phyloP scores from a whole-genome alignment of 2,329 filamentous ascomycete species.

The Fusarium abutilonis region DNA sequence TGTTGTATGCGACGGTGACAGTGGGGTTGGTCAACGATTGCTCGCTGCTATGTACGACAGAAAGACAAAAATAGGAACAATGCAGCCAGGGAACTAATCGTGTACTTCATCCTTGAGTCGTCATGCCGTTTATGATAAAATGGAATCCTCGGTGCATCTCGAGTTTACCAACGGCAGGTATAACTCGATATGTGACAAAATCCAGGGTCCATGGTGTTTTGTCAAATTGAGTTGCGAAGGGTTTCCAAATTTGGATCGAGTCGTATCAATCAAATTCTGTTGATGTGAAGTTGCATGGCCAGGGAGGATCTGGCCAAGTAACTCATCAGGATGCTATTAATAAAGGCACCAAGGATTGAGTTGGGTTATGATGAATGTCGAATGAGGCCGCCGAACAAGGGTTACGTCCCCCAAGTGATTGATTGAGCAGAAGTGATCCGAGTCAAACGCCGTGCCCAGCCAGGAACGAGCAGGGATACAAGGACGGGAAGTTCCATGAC shows the following conservation, averaged over 20 bases:
- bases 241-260: slow-evolving; percentile 17
- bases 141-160: slow-evolving; percentile 8
- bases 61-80: slow-evolving; percentile 29
- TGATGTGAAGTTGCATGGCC: slow-evolving; percentile 2
- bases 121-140: slow-evolving; percentile 4
- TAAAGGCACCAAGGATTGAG: neutral
- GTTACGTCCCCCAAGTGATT: slow-evolving; percentile 10
- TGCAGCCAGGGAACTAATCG: slow-evolving; percentile 9
- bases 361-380: slow-evolving; percentile 14
- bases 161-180: slow-evolving; percentile 1
- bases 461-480: slow-evolving; percentile 28
- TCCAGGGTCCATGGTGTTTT: slow-evolving; percentile 14
- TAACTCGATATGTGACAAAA: slow-evolving; percentile 5
- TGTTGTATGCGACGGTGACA: slow-evolving; percentile 5
- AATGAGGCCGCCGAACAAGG: slow-evolving; percentile 35
- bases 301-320: slow-evolving; percentile 8
- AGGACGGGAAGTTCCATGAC: slow-evolving; percentile 17
- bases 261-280: slow-evolving; percentile 2
- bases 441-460: slow-evolving; percentile 23
- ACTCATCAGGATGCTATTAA: neutral
- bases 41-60: neutral
- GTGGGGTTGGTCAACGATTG: slow-evolving; percentile 2
- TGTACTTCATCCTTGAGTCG: neutral
- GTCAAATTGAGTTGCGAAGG: neutral
- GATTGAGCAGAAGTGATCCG: slow-evolving; percentile 22